Conservation (phyloP, 495 filamentous ascomycete species). For the Penicillium salamii region DNA sequence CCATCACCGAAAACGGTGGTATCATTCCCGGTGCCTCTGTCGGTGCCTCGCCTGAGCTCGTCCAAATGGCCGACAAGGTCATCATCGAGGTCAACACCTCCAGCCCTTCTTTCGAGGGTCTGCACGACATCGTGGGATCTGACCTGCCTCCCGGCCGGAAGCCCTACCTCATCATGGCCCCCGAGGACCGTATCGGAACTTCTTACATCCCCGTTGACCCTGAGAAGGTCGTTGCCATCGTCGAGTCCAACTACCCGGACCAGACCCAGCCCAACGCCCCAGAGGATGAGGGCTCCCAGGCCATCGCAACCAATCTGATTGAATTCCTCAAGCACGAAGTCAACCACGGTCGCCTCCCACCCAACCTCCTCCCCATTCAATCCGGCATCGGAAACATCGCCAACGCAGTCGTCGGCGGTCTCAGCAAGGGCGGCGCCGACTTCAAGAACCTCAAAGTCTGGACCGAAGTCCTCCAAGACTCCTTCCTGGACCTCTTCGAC, state of each 20-base stretch:
- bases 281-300: conserved; percentile 66
- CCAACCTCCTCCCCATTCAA: conserved; percentile 78
- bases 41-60: conserved; percentile 79
- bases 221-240: conserved; percentile 81
- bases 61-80: conserved; percentile 89
- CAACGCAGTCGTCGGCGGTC: conserved; percentile 86
- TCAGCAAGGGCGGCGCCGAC: conserved; percentile 69
- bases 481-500: conserved; percentile 93
- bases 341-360: conserved; percentile 68
- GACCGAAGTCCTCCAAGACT: conserved; percentile 93
- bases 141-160: conserved; percentile 78
- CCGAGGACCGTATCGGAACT: conserved; percentile 78
- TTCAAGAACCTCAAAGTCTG: conserved; percentile 88
- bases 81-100: conserved; percentile 93
- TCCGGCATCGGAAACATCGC: conserved; percentile 93
- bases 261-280: conserved; percentile 75
- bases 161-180: conserved; percentile 80
- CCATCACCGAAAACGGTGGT: conserved; percentile 89
- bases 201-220: conserved; percentile 84
- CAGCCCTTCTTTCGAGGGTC: conserved; percentile 78
- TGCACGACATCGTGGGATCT: conserved; percentile 89
- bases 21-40: conserved; percentile 88
- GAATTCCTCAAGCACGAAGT: conserved; percentile 87
- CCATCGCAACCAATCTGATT: conserved; percentile 78
- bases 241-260: conserved; percentile 82